These are phyloP conservation scores for Microcos paniculata DNA, from an alignment of 345 rosid genomes.

Conservation along the genomic window DNA sequence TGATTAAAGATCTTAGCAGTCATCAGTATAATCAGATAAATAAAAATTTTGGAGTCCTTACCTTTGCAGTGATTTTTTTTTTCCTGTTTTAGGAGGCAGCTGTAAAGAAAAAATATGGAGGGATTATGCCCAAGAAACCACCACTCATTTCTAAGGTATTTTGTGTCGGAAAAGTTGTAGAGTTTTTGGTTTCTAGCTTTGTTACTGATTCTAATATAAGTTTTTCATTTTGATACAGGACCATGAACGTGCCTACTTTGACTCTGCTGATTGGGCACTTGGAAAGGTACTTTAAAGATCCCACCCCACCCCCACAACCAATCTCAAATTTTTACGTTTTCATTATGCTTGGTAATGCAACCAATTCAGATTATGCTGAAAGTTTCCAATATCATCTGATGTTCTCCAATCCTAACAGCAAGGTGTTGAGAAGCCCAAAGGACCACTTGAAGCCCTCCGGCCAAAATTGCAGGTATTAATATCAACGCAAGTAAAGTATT, in stretches of 20 bases:
- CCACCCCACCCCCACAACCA: too few species aligned
- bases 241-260: constrained; percentile 96
- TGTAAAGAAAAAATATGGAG: constrained; percentile 91
- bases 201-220: constrained; percentile 3
- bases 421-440: constrained; percentile 97
- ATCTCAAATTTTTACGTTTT: neutral
- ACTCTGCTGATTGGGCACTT: constrained; percentile 99
- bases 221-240: constrained; percentile 52
- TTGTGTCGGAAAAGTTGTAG: neutral
- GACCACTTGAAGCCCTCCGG: constrained; percentile 98
- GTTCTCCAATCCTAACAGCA: constrained; percentile 54
- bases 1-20: constrained; percentile 2
- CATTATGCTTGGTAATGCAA: constrained; percentile 8
- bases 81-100: constrained; percentile 52
- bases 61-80: constrained; percentile 4
- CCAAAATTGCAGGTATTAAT: constrained; percentile 88
- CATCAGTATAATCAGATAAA: neutral
- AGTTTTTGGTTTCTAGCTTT: constrained; percentile 9
- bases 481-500: neutral
- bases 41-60: constrained; percentile 5
- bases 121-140: constrained; percentile 93
- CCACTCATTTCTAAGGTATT: constrained; percentile 97
- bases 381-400: constrained; percentile 16
- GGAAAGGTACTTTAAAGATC: constrained; percentile 66
- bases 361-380: constrained; percentile 8